These are phyloP conservation scores for Rhodotorula sphaerocarpa DNA, from an alignment of 768 basidiomycete genomes.

Conservation along the genomic window DNA sequence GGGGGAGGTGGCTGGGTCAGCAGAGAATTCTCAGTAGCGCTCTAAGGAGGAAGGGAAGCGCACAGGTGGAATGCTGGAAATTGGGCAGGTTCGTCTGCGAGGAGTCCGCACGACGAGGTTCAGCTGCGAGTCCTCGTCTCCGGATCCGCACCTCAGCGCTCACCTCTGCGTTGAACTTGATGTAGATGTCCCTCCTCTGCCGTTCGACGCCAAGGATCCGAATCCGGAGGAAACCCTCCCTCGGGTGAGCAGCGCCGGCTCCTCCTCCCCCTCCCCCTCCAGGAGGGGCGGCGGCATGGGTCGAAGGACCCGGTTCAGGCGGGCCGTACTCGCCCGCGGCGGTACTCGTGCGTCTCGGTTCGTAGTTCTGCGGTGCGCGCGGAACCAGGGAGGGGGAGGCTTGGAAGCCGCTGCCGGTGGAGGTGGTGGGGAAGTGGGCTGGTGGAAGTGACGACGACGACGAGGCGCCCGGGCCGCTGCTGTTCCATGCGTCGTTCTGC, in stretches of 20 bases:
- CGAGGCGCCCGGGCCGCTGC: too few relatives aligned
- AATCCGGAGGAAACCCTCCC: constrained; percentile 75
- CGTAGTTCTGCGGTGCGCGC: neutral
- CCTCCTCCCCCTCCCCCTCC: too few relatives aligned
- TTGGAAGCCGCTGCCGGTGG: too few relatives aligned
- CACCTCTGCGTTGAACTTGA: constrained; percentile 93
- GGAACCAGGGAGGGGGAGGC: neutral
- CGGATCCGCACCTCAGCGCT: constrained; percentile 39
- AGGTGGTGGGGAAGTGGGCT: too few relatives aligned
- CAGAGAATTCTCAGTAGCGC: too few relatives aligned
- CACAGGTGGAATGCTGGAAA: constrained; percentile 44
- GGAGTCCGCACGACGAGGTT: neutral
- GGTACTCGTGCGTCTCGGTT: neutral
- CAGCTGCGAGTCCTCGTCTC: too few relatives aligned
- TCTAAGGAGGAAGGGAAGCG: too few relatives aligned
- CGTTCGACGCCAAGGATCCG: constrained; percentile 84
- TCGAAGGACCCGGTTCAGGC: neutral
- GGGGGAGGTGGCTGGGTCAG: neutral
- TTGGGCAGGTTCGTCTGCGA: constrained; percentile 83
- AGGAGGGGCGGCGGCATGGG: too few relatives aligned
- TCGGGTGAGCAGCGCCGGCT: neutral
- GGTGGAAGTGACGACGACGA: too few relatives aligned
- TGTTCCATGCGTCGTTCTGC: too few relatives aligned
- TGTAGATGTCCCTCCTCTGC: constrained; percentile 85
- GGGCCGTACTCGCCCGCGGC: too few relatives aligned